These are phyloP conservation scores for Neofusicoccum ribis DNA, from an alignment of 2,329 filamentous ascomycete species.

Conservation along the genomic window DNA sequence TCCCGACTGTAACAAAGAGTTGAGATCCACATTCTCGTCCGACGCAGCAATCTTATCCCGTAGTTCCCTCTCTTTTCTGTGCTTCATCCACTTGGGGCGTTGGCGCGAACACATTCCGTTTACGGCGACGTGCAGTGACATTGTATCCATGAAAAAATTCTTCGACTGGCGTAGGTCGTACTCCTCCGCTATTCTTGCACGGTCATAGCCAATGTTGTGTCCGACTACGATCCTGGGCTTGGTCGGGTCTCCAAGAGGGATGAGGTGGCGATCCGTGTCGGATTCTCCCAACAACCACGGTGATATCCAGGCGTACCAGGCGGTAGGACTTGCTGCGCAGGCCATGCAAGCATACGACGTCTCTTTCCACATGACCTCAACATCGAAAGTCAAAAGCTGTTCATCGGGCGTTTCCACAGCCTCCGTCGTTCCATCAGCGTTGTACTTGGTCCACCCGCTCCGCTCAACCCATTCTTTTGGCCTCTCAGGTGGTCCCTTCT, in stretches of 20 bases:
- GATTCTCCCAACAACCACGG: conserved; percentile 90
- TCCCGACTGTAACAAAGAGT: conserved; percentile 67
- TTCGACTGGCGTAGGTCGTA: conserved; percentile 80
- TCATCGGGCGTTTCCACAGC: conserved; percentile 75
- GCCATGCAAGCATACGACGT: conserved; percentile 95
- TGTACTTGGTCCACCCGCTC: conserved; percentile 96
- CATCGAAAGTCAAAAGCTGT: conserved; percentile 85
- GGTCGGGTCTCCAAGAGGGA: conserved; percentile 78
- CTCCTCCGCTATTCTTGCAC: conserved; percentile 84
- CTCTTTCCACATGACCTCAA: conserved; percentile 94
- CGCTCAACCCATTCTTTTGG: conserved; percentile 72
- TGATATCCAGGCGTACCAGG: conserved; percentile 98
- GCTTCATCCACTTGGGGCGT: conserved; percentile 94
- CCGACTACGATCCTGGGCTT: conserved; percentile 79
- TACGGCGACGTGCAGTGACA: conserved; percentile 96
- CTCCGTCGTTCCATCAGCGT: conserved; percentile 70
- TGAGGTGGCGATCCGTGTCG: conserved; percentile 72
- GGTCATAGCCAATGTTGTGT: conserved; percentile 94
- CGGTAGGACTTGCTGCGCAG: conserved; percentile 81
- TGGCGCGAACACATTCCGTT: conserved; percentile 99
- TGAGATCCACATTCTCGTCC: conserved; percentile 69
- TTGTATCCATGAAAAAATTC: conserved; percentile 91
- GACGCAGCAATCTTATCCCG: conserved; percentile 75
- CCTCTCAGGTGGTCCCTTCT: conserved; percentile 57
- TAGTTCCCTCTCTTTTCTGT: conserved; percentile 84